Conservation (phyloP, 2,329 filamentous ascomycete species). For the Exophiala spinifera region DNA sequence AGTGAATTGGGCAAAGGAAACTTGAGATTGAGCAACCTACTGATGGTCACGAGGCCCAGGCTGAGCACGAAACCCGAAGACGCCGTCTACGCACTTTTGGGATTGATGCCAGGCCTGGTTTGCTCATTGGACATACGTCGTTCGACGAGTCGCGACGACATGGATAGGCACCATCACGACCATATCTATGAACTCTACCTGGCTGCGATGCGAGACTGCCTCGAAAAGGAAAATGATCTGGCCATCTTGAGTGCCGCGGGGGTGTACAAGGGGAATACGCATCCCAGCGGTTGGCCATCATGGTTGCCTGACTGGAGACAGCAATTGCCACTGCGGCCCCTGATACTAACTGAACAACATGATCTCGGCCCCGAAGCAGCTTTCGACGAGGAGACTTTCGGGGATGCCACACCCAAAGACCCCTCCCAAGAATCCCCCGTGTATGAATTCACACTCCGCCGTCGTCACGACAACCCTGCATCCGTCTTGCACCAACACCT, state of each 20-base stretch:
- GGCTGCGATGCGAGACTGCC: slow-evolving; percentile 12
- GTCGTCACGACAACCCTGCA: neutral
- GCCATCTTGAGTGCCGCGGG: slow-evolving; percentile 20
- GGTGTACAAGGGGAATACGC: slow-evolving; percentile 13
- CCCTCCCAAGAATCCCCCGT: neutral
- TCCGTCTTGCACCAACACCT: neutral
- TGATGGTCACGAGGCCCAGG: slow-evolving; percentile 20
- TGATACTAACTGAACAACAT: slow-evolving; percentile 9
- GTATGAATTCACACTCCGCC: neutral
- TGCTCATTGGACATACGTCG: neutral
- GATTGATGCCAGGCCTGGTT: slow-evolving; percentile 14
- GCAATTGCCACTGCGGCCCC: slow-evolving; percentile 15
- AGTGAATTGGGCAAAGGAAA: slow-evolving; percentile 18
- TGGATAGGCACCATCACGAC: neutral
- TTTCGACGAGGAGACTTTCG: slow-evolving; percentile 13
- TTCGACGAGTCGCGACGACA: neutral
- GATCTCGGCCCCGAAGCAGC: slow-evolving; percentile 12
- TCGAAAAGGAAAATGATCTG: slow-evolving; percentile 16
- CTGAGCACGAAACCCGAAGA: slow-evolving; percentile 19
- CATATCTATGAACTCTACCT: slow-evolving; percentile 15
- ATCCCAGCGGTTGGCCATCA: slow-evolving; percentile 7
- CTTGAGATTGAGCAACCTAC: slow-evolving; percentile 16
- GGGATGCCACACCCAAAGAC: neutral
- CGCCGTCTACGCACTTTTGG: slow-evolving; percentile 18
- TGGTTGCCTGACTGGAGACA: slow-evolving; percentile 23